Evolutionary conservation across 2,329 filamentous ascomycete genomes (phyloP).

Genomic region (Didymella pinodella): DNA sequence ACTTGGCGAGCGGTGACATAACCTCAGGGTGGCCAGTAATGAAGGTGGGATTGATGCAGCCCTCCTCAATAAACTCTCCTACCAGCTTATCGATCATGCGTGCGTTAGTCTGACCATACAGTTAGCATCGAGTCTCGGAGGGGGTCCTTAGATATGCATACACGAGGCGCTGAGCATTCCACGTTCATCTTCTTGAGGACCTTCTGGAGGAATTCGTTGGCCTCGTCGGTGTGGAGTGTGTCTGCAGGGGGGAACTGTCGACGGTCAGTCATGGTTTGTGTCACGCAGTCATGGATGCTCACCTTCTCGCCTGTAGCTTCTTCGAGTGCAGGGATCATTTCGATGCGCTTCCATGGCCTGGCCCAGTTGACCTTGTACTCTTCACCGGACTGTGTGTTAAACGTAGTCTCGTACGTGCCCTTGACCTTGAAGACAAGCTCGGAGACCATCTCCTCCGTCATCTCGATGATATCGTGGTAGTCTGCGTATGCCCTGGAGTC

Average conservation of each 20-base stretch:
- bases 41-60: constrained; percentile 91
- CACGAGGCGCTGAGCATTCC: constrained; percentile 83
- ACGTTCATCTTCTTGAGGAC: constrained; percentile 90
- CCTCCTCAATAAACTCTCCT: constrained; percentile 74
- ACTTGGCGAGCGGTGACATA: constrained; percentile 97
- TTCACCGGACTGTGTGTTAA: constrained; percentile 86
- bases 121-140: neutral
- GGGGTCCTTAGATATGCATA: neutral
- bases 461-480: constrained; percentile 85
- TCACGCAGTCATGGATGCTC: neutral
- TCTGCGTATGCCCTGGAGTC: constrained; percentile 60
- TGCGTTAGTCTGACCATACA: neutral
- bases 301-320: constrained; percentile 82
- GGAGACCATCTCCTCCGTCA: constrained; percentile 93
- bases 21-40: constrained; percentile 67
- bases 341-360: constrained; percentile 87
- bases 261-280: neutral
- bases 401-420: constrained; percentile 74
- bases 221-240: constrained; percentile 87
- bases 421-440: constrained; percentile 85
- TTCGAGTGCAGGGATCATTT: constrained; percentile 96
- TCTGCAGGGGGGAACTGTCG: constrained; percentile 81
- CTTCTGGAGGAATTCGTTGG: constrained; percentile 78
- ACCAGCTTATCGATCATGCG: neutral
- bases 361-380: constrained; percentile 95